Evolutionary conservation across 2,329 filamentous ascomycete species (phyloP).

Genomic region (Amphichorda felina): DNA sequence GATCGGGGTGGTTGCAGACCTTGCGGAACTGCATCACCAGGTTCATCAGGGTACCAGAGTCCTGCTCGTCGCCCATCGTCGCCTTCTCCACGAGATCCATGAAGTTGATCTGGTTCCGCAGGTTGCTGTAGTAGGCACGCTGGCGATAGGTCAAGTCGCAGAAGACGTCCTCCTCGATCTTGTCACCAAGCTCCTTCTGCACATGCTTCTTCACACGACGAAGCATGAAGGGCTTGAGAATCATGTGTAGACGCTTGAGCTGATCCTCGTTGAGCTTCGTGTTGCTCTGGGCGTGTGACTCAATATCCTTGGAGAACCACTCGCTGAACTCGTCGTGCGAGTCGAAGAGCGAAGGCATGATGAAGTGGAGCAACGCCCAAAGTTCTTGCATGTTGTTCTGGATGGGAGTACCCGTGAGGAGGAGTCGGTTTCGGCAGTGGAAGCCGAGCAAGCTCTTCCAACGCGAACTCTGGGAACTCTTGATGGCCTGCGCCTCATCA

Average conservation of each 20-base stretch:
- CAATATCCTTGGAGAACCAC: constrained; percentile 93
- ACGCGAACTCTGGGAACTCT: constrained; percentile 88
- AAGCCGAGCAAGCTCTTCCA: constrained; percentile 95
- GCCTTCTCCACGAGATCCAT: constrained; percentile 98
- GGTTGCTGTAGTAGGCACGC: constrained; percentile 80
- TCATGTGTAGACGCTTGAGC: constrained; percentile 94
- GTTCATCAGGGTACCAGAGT: constrained; percentile 96
- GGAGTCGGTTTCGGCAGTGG: constrained; percentile 85
- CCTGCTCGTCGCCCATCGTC: constrained; percentile 84
- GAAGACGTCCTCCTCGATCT: constrained; percentile 94
- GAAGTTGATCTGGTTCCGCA: constrained; percentile 95
- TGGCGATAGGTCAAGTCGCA: constrained; percentile 96
- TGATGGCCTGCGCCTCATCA: constrained; percentile 97
- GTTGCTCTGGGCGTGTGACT: constrained; percentile 96
- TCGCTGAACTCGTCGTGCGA: constrained; percentile 88
- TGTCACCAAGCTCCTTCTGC: constrained; percentile 96
- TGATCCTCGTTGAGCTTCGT: constrained; percentile 99
- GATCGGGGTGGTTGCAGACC: constrained; percentile 95
- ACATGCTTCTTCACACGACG: constrained; percentile 99
- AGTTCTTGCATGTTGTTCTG: constrained; percentile 99
- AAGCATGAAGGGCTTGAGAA: constrained; percentile 98
- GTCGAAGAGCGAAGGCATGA: constrained; percentile 98
- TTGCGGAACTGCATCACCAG: constrained; percentile 99
- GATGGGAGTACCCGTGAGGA: constrained; percentile 93
- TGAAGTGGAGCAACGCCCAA: constrained; percentile 96